A percentile compares a stretch with the other conserved stretches of the same genome.
phyloP scores from a whole-genome alignment of 495 filamentous ascomycete genomes.

The Penicillium angulare region DNA sequence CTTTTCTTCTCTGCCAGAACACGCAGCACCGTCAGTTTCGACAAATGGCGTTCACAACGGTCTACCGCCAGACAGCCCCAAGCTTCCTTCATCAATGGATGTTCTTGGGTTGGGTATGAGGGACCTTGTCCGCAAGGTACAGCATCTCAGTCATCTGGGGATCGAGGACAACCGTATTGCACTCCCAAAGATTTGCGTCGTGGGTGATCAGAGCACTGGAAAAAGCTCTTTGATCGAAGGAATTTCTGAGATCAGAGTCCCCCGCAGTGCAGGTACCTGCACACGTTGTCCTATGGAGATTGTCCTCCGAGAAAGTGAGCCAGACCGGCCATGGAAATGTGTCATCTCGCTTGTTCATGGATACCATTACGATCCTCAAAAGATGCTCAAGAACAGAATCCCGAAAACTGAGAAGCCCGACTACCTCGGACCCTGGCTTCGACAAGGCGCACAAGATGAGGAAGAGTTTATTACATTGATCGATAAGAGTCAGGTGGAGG shows the following conservation, averaged over 20 bases:
- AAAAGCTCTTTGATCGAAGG: slow-evolving; percentile 81
- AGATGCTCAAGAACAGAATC: slow-evolving; percentile 13
- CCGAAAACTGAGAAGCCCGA: slow-evolving; percentile 16
- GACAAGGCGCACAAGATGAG: slow-evolving; percentile 30
- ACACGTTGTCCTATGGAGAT: slow-evolving; percentile 79
- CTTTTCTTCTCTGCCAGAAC: no score
- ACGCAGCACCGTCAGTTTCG: no score
- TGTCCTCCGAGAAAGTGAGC: slow-evolving; percentile 56
- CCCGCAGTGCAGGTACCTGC: slow-evolving; percentile 65
- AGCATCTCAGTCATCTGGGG: slow-evolving; percentile 44
- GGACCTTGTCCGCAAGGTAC: slow-evolving; percentile 43
- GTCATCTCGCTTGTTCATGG: slow-evolving; percentile 57
- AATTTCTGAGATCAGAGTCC: slow-evolving; percentile 74
- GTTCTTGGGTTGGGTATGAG: slow-evolving; percentile 40
- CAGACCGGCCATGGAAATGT: slow-evolving; percentile 56
- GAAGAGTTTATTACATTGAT: slow-evolving; percentile 40
- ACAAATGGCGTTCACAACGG: background rate
- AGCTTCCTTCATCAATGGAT: slow-evolving; percentile 16
- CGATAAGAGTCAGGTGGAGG: slow-evolving; percentile 52
- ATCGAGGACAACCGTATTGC: slow-evolving; percentile 56
- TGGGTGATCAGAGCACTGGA: slow-evolving; percentile 79
- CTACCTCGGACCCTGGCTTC: slow-evolving; percentile 46
- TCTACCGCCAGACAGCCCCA: background rate
- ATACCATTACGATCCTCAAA: slow-evolving; percentile 47
- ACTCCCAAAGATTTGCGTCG: slow-evolving; percentile 72